Percentiles rank a stretch among this genome's conserved stretches.
phyloP scores from a whole-genome alignment of 2,329 filamentous ascomycete genomes.

The Talaromyces pinophilus region DNA sequence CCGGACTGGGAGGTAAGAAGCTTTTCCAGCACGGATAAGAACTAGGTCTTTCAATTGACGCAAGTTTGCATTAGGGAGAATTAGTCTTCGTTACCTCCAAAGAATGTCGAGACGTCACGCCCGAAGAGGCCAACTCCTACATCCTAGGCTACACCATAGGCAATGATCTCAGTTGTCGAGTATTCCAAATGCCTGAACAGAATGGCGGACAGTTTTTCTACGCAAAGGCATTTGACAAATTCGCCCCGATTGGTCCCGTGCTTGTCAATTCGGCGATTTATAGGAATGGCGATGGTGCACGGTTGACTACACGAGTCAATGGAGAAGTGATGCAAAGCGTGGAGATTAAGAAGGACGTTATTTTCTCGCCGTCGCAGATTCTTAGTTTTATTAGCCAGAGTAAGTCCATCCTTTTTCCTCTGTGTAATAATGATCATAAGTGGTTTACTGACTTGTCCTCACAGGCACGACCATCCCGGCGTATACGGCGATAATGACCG shows the following conservation, averaged over 20 bases:
- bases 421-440: background rate
- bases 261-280: conserved; percentile 38
- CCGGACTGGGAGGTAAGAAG: conserved; percentile 19
- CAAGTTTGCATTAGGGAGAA: conserved; percentile 13
- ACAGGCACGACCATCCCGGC: conserved; percentile 41
- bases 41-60: background rate
- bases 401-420: background rate
- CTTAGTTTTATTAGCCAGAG: conserved; percentile 32
- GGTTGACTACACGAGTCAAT: conserved; percentile 39
- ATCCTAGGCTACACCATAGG: conserved; percentile 39
- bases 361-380: conserved; percentile 39
- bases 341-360: conserved; percentile 40
- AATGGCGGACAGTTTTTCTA: conserved; percentile 43
- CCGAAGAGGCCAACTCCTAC: conserved; percentile 29
- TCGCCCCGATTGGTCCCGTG: conserved; percentile 41
- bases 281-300: conserved; percentile 32
- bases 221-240: conserved; percentile 44
- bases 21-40: background rate
- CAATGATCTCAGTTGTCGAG: conserved; percentile 38
- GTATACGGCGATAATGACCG: conserved; percentile 47
- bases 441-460: conserved; percentile 17
- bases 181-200: conserved; percentile 33
- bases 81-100: conserved; percentile 20
- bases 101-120: conserved; percentile 16
- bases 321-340: conserved; percentile 43